Evolutionary conservation across 306 rosid species (phyloP), one percentile per base, ranked within the genome.

Genomic region (Canavalia gladiata): DNA sequence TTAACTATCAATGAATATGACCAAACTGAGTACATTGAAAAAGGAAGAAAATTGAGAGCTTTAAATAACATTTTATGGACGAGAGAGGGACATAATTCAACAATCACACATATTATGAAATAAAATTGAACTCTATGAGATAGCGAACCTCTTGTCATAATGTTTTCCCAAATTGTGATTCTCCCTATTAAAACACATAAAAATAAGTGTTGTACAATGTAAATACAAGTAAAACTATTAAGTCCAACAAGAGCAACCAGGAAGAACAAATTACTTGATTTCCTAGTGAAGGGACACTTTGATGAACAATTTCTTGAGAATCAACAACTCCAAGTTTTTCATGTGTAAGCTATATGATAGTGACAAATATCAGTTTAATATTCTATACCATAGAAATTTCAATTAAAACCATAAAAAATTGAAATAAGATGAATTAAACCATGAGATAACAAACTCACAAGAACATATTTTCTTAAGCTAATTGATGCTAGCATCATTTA

Each of bases 281-380:
- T 80, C 99, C 99, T 34, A 95, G 93, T 3, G 99, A 90, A 52
- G 99, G 98, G 87, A 93, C 92, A 47, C 88, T 75, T 89, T 95
- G 99, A 75, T 95, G 99, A 83, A 95, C 70, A 74, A 95, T 93
- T 98, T 98, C 93, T 65, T 95, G 99, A 71, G 97, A 86, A 86
- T 95, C 99, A 82, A 95, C 99, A 46, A 95, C 99, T 74, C 99
- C 99, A 18, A 95, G 91, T 87, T 95, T 95, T 86, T 95, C 99
- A 72, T 95, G 93, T 18, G 99, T 98, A 80, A 98, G 99, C 99
- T 95, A 86, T 72, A 83, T 73, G 4, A 78, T 47, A 78, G 65
- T 68, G 62, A 12, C 47, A 34, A 18, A 58, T 34, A 51, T 83
- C 25, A 74, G 72, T 68, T 51, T 54, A 63, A 72, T 70, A 42